Conservation (phyloP, 371 early-diverging fungal species). For the Mortierella sp. region DNA sequence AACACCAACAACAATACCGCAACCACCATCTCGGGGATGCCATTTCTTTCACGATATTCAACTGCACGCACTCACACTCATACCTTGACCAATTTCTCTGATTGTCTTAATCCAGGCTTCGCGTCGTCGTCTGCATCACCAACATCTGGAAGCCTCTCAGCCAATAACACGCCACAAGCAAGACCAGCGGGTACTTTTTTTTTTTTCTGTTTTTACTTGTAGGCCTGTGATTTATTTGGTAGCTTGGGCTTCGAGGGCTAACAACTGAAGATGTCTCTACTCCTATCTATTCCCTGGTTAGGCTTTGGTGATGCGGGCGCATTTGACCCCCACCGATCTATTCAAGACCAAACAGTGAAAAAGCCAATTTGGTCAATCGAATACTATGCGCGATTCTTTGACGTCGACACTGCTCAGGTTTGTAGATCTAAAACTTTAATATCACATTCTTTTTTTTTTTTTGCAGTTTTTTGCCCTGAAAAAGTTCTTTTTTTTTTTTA, state of each 20-base stretch:
- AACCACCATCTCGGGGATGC: too few species aligned
- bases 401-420: constrained; percentile 89
- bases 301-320: constrained; percentile 39
- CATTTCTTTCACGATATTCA: too few species aligned
- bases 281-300: not conserved
- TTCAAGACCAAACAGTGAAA: constrained; percentile 39
- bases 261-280: not conserved
- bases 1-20: not conserved
- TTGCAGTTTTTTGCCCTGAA: not conserved
- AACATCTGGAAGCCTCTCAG: constrained; percentile 44
- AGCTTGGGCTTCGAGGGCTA: not conserved
- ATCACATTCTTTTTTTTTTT: not conserved
- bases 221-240: not conserved
- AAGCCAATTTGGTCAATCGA: constrained; percentile 84
- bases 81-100: not conserved
- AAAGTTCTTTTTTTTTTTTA: too few species aligned
- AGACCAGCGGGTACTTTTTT: constrained; percentile 35
- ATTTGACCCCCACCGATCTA: constrained; percentile 61
- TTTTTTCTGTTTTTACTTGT: too few species aligned
- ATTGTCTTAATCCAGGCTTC: constrained; percentile 18
- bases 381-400: constrained; percentile 90
- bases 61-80: not conserved
- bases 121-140: constrained; percentile 44
- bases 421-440: not conserved
- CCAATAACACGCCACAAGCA: constrained; percentile 49